Evolutionary conservation across 345 rosid species (phyloP).

Genomic region (Ricinus communis): DNA sequence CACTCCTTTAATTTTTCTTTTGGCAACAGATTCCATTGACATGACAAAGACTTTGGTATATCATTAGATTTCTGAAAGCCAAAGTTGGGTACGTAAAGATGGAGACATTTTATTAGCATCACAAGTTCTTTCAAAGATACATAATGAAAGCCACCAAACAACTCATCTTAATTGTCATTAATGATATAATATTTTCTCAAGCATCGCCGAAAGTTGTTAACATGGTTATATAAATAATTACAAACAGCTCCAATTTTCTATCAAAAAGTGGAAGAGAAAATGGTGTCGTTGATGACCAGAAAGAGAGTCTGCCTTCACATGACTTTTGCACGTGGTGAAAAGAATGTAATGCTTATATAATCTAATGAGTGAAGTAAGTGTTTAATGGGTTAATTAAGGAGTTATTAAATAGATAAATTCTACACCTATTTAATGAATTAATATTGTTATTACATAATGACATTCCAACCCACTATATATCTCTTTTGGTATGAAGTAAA

Average conservation of each 20-base stretch:
- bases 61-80: too few species aligned
- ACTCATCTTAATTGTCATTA: constrained; percentile 4
- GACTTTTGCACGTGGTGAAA: constrained; percentile 31
- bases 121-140: neutral
- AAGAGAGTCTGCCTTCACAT: constrained; percentile 10
- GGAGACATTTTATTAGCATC: too few species aligned
- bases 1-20: too few species aligned
- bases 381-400: neutral
- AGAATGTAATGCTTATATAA: neutral
- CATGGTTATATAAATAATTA: constrained; percentile 17
- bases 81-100: too few species aligned
- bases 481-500: neutral
- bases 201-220: constrained; percentile 36
- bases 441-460: neutral
- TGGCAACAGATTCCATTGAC: too few species aligned
- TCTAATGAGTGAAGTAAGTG: constrained; percentile 2
- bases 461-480: neutral
- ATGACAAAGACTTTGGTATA: too few species aligned
- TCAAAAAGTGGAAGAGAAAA: neutral
- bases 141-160: constrained; percentile 18
- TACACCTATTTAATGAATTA: neutral
- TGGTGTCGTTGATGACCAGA: too few species aligned
- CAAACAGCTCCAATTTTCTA: neutral
- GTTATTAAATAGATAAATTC: neutral
- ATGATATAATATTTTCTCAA: neutral